Base-by-base conservation (phyloP, 192 early-diverging fungal species). In the Linnemannia hyalina region DNA sequence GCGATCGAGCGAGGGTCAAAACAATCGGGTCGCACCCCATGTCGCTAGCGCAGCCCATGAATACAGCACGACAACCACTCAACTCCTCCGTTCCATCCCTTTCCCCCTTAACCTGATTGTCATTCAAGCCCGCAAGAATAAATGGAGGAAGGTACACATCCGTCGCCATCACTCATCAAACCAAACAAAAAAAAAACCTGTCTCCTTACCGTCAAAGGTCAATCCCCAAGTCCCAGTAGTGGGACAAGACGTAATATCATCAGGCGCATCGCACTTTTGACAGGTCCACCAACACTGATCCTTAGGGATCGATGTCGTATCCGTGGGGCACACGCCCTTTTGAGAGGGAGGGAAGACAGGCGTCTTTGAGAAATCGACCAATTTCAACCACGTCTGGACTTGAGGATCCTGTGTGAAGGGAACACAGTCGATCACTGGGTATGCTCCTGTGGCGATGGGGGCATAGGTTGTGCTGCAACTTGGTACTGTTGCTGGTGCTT, bases 271-370 rank as follows among this genome's bases (percentile, higher is more conserved):
- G 65, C 87, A 88, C 15, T 88, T 88, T 55, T 88, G 83, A 35
- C 87, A 90, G 7, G 90, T 87, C 90, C 91, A 92, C 76, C 88
- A 87, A 41, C 91, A 90, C 46, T 88, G 89, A 46, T 81, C 68
- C 69, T 65, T 78, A n/a, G 72, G 47, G 32, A 88, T 60, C n/a
- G 46, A 16, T 8, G 77, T 54, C 18, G n/a, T 18, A 29, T 70
- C 38, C 16, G 78, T 42, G 18, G 78, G 78, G 18, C 78, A 81
- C 70, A 74, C 83, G 57, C 78, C 72, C 38, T 88, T 90, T 2
- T 69, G 44, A 8, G 77, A 84, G 23, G 82, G 73, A 22, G 90
- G 89, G 41, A 81, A 69, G 15, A 82, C 75, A 22, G 90, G 76
- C 41, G 89, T 81, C 44, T 70, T 84, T 49, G 77, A 80, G 16